Percentiles rank a stretch among this genome's conserved stretches.
Evolutionary conservation across 2,329 filamentous ascomycete species (phyloP).

Genomic region (Ascocoryne sarcoides): DNA sequence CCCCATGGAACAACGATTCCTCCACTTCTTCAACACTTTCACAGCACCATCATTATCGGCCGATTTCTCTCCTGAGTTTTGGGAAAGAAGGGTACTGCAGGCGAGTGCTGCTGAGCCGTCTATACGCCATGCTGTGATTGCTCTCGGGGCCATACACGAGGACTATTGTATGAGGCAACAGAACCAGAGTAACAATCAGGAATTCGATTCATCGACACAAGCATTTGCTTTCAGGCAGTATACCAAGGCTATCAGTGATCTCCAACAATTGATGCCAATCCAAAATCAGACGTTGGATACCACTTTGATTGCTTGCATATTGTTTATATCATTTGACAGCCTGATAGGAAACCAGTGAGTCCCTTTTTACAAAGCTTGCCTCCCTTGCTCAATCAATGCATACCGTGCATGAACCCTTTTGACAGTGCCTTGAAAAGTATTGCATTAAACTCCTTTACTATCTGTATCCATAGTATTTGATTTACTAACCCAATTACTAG

Average conservation of each 20-base stretch:
- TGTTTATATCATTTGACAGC: constrained; percentile 56
- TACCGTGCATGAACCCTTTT: too few relatives aligned
- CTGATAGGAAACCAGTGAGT: constrained; percentile 22
- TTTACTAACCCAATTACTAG: constrained; percentile 11
- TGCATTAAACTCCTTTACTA: too few relatives aligned
- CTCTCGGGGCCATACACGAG: constrained; percentile 24
- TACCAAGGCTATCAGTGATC: constrained; percentile 40
- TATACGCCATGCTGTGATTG: constrained; percentile 25
- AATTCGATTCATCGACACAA: too few relatives aligned
- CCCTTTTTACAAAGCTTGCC: constrained; percentile 7
- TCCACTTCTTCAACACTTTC: constrained; percentile 21
- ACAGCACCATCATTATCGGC: constrained; percentile 22
- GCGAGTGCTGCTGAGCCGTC: constrained; percentile 19
- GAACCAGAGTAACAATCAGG: constrained; percentile 6
- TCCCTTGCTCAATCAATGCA: too few relatives aligned
- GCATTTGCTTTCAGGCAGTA: constrained; percentile 50
- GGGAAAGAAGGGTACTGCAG: constrained; percentile 23
- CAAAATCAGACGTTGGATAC: constrained; percentile 22
- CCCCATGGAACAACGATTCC: constrained; percentile 22
- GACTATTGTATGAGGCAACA: too few relatives aligned
- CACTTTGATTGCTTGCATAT: constrained; percentile 52
- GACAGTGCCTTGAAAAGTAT: too few relatives aligned
- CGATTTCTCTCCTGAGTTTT: constrained; percentile 22
- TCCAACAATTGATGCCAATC: constrained; percentile 21
- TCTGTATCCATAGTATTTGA: too few relatives aligned